phyloP scores from a whole-genome alignment of 2,329 filamentous ascomycete species.

The Aspergillus fumigatus region DNA sequence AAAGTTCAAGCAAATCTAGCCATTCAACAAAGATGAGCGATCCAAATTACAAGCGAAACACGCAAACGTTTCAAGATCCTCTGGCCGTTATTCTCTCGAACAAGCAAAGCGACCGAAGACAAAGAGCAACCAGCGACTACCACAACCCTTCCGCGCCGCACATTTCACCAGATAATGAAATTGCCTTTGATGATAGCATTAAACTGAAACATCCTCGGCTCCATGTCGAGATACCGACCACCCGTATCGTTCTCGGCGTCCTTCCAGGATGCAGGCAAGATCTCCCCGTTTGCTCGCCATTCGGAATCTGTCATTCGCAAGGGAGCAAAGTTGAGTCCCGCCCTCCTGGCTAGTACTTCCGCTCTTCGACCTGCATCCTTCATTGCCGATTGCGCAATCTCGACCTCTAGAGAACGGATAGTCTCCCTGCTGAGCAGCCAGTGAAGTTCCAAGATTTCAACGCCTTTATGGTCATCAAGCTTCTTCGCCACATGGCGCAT shows the following conservation, averaged over 20 bases:
- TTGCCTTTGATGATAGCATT: background rate
- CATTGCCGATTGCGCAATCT: background rate
- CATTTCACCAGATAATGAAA: background rate
- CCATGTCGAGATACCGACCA: background rate
- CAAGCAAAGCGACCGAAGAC: background rate
- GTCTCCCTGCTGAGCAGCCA: background rate
- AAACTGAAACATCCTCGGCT: background rate
- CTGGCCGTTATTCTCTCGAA: background rate
- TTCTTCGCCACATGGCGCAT: slow-evolving; percentile 16
- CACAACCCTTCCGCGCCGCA: background rate
- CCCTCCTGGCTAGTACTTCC: background rate
- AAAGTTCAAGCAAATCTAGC: background rate
- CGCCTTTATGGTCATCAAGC: slow-evolving; percentile 14
- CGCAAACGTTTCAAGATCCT: background rate
- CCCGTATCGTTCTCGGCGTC: background rate
- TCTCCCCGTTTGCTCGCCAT: background rate
- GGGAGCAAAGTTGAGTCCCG: background rate
- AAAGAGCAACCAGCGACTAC: too few species aligned
- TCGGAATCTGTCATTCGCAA: background rate
- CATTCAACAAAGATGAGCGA: background rate
- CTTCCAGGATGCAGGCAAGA: background rate
- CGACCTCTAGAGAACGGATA: background rate
- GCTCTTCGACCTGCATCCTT: background rate
- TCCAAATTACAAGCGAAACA: background rate
- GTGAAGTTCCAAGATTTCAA: slow-evolving; percentile 12